Evolutionary conservation across 208 protist genomes (phyloP).

Genomic region (Histomonas meleagridis): DNA sequence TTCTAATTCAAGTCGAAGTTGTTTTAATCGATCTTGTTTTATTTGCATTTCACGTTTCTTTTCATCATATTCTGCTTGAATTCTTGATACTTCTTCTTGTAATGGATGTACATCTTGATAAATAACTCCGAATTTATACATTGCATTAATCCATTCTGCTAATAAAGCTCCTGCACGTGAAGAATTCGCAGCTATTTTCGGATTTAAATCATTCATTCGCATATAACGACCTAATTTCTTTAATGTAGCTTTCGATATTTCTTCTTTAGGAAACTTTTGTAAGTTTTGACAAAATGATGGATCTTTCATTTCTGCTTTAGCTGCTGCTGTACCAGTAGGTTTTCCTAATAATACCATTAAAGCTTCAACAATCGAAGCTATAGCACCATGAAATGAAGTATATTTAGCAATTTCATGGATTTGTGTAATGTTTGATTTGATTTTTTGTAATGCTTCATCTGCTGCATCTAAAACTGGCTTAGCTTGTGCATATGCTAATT

Average conservation of each 20-base stretch:
- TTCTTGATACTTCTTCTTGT: conserved; percentile 57
- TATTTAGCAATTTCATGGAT: conserved; percentile 92
- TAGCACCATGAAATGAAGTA: conserved; percentile 74
- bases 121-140: conserved; percentile 84
- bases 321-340: conserved; percentile 75
- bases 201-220: conserved; percentile 72
- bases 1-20: conserved; percentile 46
- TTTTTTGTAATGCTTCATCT: conserved; percentile 75
- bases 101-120: conserved; percentile 80
- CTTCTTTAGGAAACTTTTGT: conserved; percentile 82
- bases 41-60: conserved; percentile 36
- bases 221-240: conserved; percentile 80
- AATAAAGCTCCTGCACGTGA: conserved; percentile 75
- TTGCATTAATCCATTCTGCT: conserved; percentile 89
- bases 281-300: conserved; percentile 81
- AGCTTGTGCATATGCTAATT: conserved; percentile 79
- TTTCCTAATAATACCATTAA: conserved; percentile 81
- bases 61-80: conserved; percentile 36
- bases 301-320: conserved; percentile 82
- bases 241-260: conserved; percentile 79
- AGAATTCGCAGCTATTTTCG: conserved; percentile 65
- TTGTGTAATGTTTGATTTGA: conserved; percentile 73
- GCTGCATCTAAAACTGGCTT: conserved; percentile 82
- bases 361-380: conserved; percentile 80
- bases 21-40: conserved; percentile 47